Conservation (phyloP, 1,284 basidiomycete species). For the Cutaneotrichosporon sp. region DNA sequence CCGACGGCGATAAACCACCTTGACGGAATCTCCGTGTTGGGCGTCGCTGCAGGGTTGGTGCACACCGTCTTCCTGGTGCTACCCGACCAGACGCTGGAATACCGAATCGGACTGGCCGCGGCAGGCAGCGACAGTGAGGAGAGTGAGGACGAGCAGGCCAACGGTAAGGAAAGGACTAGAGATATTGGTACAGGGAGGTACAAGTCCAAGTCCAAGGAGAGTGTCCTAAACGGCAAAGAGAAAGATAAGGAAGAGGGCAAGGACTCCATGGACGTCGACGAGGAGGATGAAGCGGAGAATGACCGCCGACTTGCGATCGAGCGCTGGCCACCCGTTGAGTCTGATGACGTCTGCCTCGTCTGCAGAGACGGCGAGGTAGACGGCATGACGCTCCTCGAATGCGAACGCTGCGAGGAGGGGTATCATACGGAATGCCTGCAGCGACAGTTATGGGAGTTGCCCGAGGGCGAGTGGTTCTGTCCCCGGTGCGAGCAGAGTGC, state of each 20-base stretch:
- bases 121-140: background rate
- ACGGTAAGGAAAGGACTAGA: too few relatives aligned
- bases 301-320: conserved; percentile 49
- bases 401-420: conserved; percentile 89
- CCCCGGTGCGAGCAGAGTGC: conserved; percentile 55
- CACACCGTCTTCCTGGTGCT: conserved; percentile 73
- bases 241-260: background rate
- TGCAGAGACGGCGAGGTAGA: conserved; percentile 63
- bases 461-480: conserved; percentile 92
- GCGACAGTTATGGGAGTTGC: conserved; percentile 69
- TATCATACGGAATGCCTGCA: conserved; percentile 77
- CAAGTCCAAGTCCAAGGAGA: background rate
- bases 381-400: conserved; percentile 66
- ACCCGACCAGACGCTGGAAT: conserved; percentile 61
- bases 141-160: background rate
- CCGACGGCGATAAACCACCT: conserved; percentile 69
- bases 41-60: conserved; percentile 79
- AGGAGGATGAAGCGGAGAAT: background rate
- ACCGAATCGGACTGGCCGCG: conserved; percentile 43
- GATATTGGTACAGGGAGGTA: background rate
- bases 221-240: too few relatives aligned
- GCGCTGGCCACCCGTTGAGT: conserved; percentile 67
- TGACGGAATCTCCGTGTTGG: conserved; percentile 67
- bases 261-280: too few relatives aligned
- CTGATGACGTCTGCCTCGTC: conserved; percentile 64